These are phyloP conservation scores for Corynascus novoguineensis DNA, from an alignment of 495 filamentous ascomycete species.

Conservation along the genomic window DNA sequence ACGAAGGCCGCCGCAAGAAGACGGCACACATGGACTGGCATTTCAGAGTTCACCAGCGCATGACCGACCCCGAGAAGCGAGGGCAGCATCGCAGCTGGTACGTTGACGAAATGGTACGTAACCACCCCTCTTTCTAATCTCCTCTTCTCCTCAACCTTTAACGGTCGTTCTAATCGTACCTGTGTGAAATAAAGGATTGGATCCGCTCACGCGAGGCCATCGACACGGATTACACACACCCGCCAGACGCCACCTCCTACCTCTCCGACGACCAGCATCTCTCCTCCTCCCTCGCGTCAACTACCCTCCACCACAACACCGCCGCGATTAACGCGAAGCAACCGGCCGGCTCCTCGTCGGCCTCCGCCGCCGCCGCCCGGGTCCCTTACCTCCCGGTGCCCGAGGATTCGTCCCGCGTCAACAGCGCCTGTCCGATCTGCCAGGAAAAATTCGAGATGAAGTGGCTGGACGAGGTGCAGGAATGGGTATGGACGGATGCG, in stretches of 20 bases:
- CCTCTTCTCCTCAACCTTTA: background rate
- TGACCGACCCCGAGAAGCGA: conserved; percentile 72
- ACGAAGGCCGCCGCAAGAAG: conserved; percentile 76
- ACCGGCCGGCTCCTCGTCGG: no score
- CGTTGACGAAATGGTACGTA: conserved; percentile 78
- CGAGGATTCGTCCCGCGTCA: conserved; percentile 56
- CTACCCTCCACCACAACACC: background rate
- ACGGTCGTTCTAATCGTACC: conserved; percentile 13
- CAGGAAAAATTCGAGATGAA: conserved; percentile 86
- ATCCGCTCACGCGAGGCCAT: conserved; percentile 71
- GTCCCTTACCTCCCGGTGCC: conserved; percentile 77
- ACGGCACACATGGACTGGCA: conserved; percentile 97
- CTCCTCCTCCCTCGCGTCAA: background rate
- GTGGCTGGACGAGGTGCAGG: conserved; percentile 87
- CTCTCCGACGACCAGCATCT: background rate
- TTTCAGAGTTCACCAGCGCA: conserved; percentile 85
- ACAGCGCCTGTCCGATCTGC: conserved; percentile 81
- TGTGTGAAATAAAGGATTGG: conserved; percentile 60
- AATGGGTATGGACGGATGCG: conserved; percentile 96
- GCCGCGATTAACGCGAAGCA: no score
- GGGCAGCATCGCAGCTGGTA: conserved; percentile 91
- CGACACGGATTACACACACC: conserved; percentile 51
- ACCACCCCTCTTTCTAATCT: background rate
- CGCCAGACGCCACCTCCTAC: conserved; percentile 8
- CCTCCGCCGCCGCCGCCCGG: background rate